Conservation (phyloP, 148 eudicot species). For the Nepenthes mirabilis region DNA sequence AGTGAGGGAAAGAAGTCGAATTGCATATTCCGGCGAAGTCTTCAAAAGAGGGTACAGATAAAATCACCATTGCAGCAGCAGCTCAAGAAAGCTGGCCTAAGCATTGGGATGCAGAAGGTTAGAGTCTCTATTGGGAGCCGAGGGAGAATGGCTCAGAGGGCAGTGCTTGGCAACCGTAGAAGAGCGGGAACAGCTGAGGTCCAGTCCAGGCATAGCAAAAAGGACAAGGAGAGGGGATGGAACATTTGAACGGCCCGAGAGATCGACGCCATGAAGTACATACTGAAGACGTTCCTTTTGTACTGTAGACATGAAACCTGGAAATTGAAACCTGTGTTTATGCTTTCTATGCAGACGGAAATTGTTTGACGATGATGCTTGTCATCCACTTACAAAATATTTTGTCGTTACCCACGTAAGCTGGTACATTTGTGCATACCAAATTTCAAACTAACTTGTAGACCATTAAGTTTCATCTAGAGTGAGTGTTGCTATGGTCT, state of each 20-base stretch:
- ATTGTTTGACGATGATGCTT: not conserved
- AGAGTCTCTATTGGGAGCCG: slow-evolving; percentile 76
- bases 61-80: slow-evolving; percentile 64
- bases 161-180: slow-evolving; percentile 35
- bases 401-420: too few relatives aligned
- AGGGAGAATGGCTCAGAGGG: slow-evolving; percentile 50
- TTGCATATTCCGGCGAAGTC: slow-evolving; percentile 47
- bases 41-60: slow-evolving; percentile 37
- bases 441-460: not conserved
- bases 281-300: not conserved
- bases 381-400: not conserved
- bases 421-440: too few relatives aligned
- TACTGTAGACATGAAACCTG: not conserved
- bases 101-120: slow-evolving; percentile 64
- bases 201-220: slow-evolving; percentile 38
- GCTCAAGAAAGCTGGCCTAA: slow-evolving; percentile 43
- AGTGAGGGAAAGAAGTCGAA: slow-evolving; percentile 40
- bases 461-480: too few relatives aligned
- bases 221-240: slow-evolving; percentile 84
- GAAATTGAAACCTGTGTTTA: not conserved
- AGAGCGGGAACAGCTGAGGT: slow-evolving; percentile 25
- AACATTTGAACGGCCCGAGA: slow-evolving; percentile 28
- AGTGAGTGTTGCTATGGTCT: too few relatives aligned
- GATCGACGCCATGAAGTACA: not conserved
- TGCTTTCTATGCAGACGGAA: not conserved